Conservation (phyloP, 164 flowering plant genomes). For the Litsea cubeba region DNA sequence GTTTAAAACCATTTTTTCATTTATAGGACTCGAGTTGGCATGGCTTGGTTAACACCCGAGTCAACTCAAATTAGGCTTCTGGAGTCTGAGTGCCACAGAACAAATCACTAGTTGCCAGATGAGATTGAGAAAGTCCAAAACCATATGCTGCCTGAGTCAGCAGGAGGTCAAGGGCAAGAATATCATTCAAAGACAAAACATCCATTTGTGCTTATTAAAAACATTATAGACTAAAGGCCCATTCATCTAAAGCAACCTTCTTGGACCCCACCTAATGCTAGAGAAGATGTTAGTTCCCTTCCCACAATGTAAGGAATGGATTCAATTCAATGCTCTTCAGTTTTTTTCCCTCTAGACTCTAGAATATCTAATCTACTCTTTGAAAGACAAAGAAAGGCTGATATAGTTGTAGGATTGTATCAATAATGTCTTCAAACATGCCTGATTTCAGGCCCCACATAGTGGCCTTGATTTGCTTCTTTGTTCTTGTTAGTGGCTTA, state of each 20-base stretch:
- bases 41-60: too few relatives aligned
- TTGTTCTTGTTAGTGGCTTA: conserved; percentile 2
- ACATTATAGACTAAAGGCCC: too few relatives aligned
- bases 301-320: not conserved
- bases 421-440: conserved; percentile 1
- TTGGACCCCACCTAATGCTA: not conserved
- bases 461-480: conserved; percentile 3
- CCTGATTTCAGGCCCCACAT: not conserved
- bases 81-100: too few relatives aligned
- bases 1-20: too few relatives aligned
- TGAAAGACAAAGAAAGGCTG: not conserved
- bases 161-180: not conserved
- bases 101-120: not conserved
- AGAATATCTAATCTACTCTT: not conserved
- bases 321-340: not conserved
- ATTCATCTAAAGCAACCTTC: too few relatives aligned
- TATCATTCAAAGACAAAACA: too few relatives aligned
- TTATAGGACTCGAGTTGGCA: too few relatives aligned
- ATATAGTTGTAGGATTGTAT: not conserved
- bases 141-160: not conserved
- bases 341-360: too few relatives aligned
- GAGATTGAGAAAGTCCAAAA: not conserved
- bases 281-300: not conserved
- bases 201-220: too few relatives aligned
- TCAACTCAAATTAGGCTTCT: too few relatives aligned